phyloP scores from a whole-genome alignment of 805 yeast genomes.

The Lipomyces anomalus region DNA sequence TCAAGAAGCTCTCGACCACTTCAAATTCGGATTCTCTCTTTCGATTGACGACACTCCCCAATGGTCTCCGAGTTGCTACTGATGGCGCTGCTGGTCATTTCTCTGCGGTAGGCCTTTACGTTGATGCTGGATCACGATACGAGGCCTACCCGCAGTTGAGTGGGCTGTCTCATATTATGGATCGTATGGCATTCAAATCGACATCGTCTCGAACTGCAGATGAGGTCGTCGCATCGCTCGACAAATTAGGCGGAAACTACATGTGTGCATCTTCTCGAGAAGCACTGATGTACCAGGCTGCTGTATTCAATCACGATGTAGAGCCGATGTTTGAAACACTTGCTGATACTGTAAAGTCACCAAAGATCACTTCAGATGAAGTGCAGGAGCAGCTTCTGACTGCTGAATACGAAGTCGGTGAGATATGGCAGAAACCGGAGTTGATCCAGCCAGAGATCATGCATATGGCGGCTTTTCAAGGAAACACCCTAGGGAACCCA shows the following conservation, averaged over 20 bases:
- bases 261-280: constrained; percentile 92
- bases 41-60: constrained; percentile 45
- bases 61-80: constrained; percentile 79
- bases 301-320: constrained; percentile 82
- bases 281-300: constrained; percentile 86
- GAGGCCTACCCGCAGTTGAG: constrained; percentile 50
- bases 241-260: constrained; percentile 84
- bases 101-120: constrained; percentile 80
- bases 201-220: constrained; percentile 42
- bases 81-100: constrained; percentile 87
- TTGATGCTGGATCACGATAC: constrained; percentile 85
- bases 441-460: constrained; percentile 82
- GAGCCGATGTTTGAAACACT: constrained; percentile 71
- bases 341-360: constrained; percentile 70
- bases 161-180: constrained; percentile 80
- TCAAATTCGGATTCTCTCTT: too few species aligned
- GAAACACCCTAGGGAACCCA: constrained; percentile 78
- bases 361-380: constrained; percentile 63
- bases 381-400: constrained; percentile 65
- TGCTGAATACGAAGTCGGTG: constrained; percentile 75
- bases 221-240: constrained; percentile 69
- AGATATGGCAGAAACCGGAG: constrained; percentile 78
- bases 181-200: constrained; percentile 65
- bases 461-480: constrained; percentile 71
- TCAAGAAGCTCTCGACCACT: too few species aligned